A percentile compares a stretch with the other conserved stretches of the same genome.
These are phyloP conservation scores for Pythium aristosporum DNA, from an alignment of 352 stramenopile species.

Conservation along the genomic window DNA sequence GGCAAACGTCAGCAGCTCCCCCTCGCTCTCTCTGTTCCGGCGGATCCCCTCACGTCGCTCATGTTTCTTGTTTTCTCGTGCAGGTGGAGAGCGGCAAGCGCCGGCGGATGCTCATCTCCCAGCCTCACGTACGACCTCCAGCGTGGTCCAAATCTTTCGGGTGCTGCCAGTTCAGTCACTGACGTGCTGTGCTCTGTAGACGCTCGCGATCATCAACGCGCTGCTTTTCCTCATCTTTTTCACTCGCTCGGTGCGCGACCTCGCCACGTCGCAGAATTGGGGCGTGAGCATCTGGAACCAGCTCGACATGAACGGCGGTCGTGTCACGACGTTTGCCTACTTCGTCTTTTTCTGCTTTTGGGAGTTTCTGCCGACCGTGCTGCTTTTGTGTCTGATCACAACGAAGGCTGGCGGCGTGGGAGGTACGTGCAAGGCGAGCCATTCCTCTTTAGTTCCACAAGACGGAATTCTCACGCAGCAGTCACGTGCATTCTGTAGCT, in stretches of 20 bases:
- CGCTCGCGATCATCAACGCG: constrained; percentile 75
- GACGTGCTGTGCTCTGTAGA: constrained; percentile 34
- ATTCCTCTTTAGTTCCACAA: neutral
- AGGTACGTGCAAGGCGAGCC: constrained; percentile 30
- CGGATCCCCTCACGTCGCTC: neutral
- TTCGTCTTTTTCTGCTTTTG: constrained; percentile 89
- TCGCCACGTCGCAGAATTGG: constrained; percentile 84
- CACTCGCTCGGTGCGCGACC: constrained; percentile 66
- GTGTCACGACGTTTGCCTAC: constrained; percentile 73
- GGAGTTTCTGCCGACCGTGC: constrained; percentile 81
- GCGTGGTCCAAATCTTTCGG: neutral
- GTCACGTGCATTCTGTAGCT: constrained; percentile 35
- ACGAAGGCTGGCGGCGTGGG: constrained; percentile 79
- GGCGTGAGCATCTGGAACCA: constrained; percentile 86
- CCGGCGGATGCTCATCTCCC: constrained; percentile 67
- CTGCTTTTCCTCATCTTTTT: constrained; percentile 84
- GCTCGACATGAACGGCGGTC: constrained; percentile 74
- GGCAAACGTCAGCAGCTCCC: constrained; percentile 55
- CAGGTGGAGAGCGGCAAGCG: constrained; percentile 80
- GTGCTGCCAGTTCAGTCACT: neutral
- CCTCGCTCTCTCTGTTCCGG: too few species aligned
- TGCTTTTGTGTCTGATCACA: constrained; percentile 79
- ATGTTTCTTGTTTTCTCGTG: neutral
- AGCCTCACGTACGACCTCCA: constrained; percentile 47
- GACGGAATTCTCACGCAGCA: neutral